Percentiles rank a stretch among this genome's conserved stretches.
phyloP scores from a whole-genome alignment of 1,139 yeast species.

The Cylindricascospora bacillispora region DNA sequence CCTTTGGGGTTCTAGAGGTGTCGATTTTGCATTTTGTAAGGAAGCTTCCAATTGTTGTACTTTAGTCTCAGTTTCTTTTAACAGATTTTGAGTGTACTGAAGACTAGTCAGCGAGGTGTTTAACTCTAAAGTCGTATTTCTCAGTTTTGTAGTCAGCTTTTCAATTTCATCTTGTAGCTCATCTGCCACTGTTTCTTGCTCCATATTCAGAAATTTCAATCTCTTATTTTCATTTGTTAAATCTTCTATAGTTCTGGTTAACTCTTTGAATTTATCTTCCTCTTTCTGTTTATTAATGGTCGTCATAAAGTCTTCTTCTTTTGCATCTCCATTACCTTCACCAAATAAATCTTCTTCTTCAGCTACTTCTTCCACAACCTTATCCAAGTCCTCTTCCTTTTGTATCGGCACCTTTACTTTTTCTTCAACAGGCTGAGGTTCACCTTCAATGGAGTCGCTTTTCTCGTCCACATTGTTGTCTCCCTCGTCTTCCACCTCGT shows the following conservation, averaged over 20 bases:
- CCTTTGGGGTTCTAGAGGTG: slow-evolving; percentile 3
- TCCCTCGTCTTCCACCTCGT: slow-evolving; percentile 1
- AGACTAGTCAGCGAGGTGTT: not conserved
- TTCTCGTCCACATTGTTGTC: slow-evolving; percentile 2
- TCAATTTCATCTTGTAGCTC: slow-evolving; percentile 25
- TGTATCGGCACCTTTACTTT: not conserved
- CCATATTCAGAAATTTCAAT: slow-evolving; percentile 35
- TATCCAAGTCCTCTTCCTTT: slow-evolving; percentile 2
- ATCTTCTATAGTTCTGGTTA: slow-evolving; percentile 20
- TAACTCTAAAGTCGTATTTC: slow-evolving; percentile 20
- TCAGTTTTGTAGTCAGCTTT: slow-evolving; percentile 25
- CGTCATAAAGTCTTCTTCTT: slow-evolving; percentile 19
- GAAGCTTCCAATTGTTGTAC: slow-evolving; percentile 16
- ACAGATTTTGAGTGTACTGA: slow-evolving; percentile 5
- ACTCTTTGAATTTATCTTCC: slow-evolving; percentile 18
- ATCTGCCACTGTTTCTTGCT: slow-evolving; percentile 33
- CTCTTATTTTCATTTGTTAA: slow-evolving; percentile 26
- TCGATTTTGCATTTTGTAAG: slow-evolving; percentile 9
- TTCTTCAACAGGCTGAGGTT: not conserved
- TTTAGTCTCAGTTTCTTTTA: slow-evolving; percentile 14
- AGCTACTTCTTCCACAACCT: slow-evolving; percentile 2
- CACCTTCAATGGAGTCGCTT: slow-evolving; percentile 3
- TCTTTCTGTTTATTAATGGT: slow-evolving; percentile 22
- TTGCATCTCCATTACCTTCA: not conserved
- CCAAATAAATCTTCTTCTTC: not conserved